phyloP scores from a whole-genome alignment of 2,329 filamentous ascomycete species.

The Scortechinia acanthostroma region DNA sequence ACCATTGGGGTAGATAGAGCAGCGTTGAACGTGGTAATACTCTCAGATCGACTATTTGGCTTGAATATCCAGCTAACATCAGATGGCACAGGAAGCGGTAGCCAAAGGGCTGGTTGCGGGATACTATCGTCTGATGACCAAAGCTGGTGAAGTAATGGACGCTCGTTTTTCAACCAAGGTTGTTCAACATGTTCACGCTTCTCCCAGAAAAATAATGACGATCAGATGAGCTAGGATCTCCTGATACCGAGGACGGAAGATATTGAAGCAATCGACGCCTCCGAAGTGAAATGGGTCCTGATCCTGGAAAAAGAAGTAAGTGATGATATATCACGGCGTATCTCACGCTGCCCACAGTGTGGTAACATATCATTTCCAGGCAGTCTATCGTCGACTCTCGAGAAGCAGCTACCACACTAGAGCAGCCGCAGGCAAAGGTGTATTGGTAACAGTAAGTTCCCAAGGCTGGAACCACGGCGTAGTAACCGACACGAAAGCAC shows the following conservation, averaged over 20 bases:
- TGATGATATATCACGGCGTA: background rate
- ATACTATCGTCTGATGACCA: conserved; percentile 14
- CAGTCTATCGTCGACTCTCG: conserved; percentile 48
- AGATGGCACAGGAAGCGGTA: conserved; percentile 25
- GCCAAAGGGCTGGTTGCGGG: conserved; percentile 32
- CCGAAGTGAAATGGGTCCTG: conserved; percentile 43
- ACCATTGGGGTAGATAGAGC: conserved; percentile 46
- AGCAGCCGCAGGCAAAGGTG: conserved; percentile 29
- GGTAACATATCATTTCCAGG: no score
- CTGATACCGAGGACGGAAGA: conserved; percentile 39
- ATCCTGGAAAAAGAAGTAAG: conserved; percentile 57
- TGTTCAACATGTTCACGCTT: conserved; percentile 18
- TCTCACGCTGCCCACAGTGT: conserved; percentile 3
- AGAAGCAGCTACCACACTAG: conserved; percentile 33
- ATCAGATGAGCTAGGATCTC: conserved; percentile 26
- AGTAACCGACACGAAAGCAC: conserved; percentile 2
- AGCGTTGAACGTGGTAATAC: conserved; percentile 45
- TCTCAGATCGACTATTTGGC: background rate
- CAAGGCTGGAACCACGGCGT: background rate
- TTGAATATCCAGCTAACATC: background rate
- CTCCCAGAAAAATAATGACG: background rate
- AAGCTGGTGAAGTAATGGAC: conserved; percentile 17
- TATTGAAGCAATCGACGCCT: conserved; percentile 31
- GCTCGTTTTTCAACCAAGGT: conserved; percentile 23
- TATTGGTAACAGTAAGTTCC: conserved; percentile 43